Conservation (phyloP, 805 yeast species). For the Danielia reshetovae region DNA sequence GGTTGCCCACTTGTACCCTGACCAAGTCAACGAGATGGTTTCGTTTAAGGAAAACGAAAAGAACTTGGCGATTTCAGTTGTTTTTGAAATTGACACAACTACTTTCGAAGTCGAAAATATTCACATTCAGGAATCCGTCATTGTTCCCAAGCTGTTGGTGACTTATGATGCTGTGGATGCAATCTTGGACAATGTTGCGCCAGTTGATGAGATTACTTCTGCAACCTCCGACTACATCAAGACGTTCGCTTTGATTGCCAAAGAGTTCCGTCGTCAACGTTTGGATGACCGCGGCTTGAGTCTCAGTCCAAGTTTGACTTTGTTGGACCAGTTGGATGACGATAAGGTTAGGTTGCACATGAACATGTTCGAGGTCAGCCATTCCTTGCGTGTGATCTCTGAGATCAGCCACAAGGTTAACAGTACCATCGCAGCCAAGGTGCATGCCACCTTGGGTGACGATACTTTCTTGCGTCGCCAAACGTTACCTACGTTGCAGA, state of each 20-base stretch:
- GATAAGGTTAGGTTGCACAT: slow-evolving; percentile 69
- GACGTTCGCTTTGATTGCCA: slow-evolving; percentile 60
- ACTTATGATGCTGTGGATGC: slow-evolving; percentile 53
- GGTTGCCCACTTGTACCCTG: slow-evolving; percentile 64
- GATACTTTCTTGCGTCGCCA: slow-evolving; percentile 83
- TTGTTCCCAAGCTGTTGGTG: slow-evolving; percentile 60
- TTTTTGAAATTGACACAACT: slow-evolving; percentile 72
- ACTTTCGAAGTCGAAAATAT: slow-evolving; percentile 70
- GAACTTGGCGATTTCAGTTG: slow-evolving; percentile 69
- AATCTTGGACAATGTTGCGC: slow-evolving; percentile 36
- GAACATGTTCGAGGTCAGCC: slow-evolving; percentile 64
- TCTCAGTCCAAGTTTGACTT: slow-evolving; percentile 51
- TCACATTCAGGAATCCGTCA: slow-evolving; percentile 68
- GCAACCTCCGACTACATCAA: slow-evolving; percentile 64
- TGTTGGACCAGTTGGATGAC: slow-evolving; percentile 81
- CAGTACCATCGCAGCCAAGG: slow-evolving; percentile 76
- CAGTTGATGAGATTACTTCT: slow-evolving; percentile 33
- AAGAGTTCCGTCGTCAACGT: slow-evolving; percentile 68
- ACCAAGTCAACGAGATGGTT: slow-evolving; percentile 51
- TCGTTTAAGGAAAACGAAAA: slow-evolving; percentile 60
- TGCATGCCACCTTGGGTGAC: slow-evolving; percentile 74
- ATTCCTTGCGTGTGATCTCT: slow-evolving; percentile 55
- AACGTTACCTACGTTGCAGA: slow-evolving; percentile 74
- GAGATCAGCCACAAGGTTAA: slow-evolving; percentile 82
- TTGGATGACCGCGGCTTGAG: slow-evolving; percentile 47